phyloP scores from a whole-genome alignment of 2,329 filamentous ascomycete species.

The Colletotrichum spaethianum region DNA sequence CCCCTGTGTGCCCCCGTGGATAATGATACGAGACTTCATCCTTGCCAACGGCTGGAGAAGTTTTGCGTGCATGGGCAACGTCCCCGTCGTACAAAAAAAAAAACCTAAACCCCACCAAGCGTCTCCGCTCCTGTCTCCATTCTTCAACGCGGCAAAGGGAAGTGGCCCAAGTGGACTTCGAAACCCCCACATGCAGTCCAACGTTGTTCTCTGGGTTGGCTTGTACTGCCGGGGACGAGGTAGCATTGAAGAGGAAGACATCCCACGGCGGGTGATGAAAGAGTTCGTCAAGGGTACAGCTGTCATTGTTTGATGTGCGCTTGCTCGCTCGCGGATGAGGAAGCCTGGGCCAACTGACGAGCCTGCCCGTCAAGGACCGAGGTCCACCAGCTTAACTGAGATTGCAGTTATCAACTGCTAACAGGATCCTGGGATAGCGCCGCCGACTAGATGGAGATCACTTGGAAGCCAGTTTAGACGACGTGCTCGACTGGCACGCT shows the following conservation, averaged over 20 bases:
- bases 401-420: constrained; percentile 21
- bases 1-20: constrained; percentile 2
- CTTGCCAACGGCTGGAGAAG: constrained; percentile 4
- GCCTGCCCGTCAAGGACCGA: constrained; percentile 5
- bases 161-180: constrained; percentile 15
- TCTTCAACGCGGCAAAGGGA: constrained; percentile 15
- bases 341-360: constrained; percentile 19
- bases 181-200: constrained; percentile 28
- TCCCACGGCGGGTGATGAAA: constrained; percentile 26
- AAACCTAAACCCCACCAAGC: constrained; percentile 5
- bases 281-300: constrained; percentile 28
- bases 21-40: constrained; percentile 1
- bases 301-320: constrained; percentile 37
- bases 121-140: constrained; percentile 16
- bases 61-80: background rate
- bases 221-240: constrained; percentile 7
- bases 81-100: constrained; percentile 1
- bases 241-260: constrained; percentile 1
- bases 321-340: constrained; percentile 10
- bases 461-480: constrained; percentile 7
- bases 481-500: constrained; percentile 1
- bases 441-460: constrained; percentile 5
- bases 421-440: background rate
- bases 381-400: constrained; percentile 14
- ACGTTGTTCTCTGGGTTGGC: constrained; percentile 23